phyloP scores from a whole-genome alignment of 1,139 yeast genomes.

The Protomyces inouyei region DNA sequence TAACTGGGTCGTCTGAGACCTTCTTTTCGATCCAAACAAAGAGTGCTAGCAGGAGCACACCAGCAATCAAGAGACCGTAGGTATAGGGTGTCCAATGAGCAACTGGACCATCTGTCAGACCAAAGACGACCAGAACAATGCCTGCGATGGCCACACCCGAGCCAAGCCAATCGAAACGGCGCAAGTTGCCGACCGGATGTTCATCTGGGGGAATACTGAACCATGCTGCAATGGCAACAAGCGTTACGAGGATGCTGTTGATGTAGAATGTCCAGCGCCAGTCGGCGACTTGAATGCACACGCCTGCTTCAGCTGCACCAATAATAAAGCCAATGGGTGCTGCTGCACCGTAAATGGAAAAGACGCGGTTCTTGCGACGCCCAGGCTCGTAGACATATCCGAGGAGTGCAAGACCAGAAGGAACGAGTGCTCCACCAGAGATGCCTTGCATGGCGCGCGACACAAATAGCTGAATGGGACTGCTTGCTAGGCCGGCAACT shows the following conservation, averaged over 20 bases:
- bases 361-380: slow-evolving; percentile 15
- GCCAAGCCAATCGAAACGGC: slow-evolving; percentile 8
- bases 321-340: slow-evolving; percentile 13
- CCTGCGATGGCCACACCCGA: slow-evolving; percentile 1
- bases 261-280: slow-evolving; percentile 23
- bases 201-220: slow-evolving; percentile 12
- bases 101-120: slow-evolving; percentile 5
- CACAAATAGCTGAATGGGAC: slow-evolving; percentile 2
- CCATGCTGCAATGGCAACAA: slow-evolving; percentile 2
- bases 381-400: slow-evolving; percentile 18
- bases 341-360: slow-evolving; percentile 11
- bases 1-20: slow-evolving; percentile 2
- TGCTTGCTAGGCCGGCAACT: slow-evolving; percentile 6
- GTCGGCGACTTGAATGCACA: slow-evolving; percentile 7
- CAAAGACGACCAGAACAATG: slow-evolving; percentile 16
- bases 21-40: slow-evolving; percentile 9
- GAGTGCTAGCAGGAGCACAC: not conserved
- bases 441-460: slow-evolving; percentile 22
- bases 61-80: not conserved
- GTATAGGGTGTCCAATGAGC: slow-evolving; percentile 16
- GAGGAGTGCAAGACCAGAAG: slow-evolving; percentile 6
- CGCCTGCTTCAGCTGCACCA: slow-evolving; percentile 10
- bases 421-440: slow-evolving; percentile 16
- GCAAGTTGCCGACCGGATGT: not conserved
- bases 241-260: slow-evolving; percentile 3